These are phyloP conservation scores for Smallanthus sonchifolius DNA, from an alignment of 129 eudicot genomes.

Conservation along the genomic window DNA sequence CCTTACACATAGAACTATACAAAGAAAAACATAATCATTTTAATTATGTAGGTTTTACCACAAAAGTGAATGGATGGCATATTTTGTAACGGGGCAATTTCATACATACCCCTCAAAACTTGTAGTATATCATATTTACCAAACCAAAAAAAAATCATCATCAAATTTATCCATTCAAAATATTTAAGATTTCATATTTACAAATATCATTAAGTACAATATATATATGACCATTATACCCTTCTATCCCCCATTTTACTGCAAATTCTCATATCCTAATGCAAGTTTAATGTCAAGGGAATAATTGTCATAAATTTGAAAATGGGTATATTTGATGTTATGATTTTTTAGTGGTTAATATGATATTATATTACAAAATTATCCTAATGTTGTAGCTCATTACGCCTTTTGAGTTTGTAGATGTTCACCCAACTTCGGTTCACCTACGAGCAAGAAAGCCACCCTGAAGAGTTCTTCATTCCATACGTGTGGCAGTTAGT, in stretches of 20 bases:
- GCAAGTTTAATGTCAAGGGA: neutral
- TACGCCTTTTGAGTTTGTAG: slow-evolving; percentile 26
- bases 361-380: neutral
- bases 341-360: neutral
- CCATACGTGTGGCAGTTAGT: slow-evolving; percentile 97
- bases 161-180: neutral
- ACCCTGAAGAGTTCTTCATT: slow-evolving; percentile 94
- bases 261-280: neutral
- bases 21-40: neutral
- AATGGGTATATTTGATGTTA: neutral
- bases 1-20: neutral
- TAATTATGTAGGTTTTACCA: neutral
- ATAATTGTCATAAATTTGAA: neutral
- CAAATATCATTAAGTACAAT: neutral
- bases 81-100: neutral
- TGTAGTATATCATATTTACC: neutral
- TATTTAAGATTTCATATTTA: too few relatives aligned
- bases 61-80: neutral
- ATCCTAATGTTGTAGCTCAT: neutral
- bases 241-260: neutral
- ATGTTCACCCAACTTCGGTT: slow-evolving; percentile 83
- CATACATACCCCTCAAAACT: neutral
- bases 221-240: neutral
- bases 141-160: neutral
- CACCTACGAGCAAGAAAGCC: slow-evolving; percentile 97